phyloP scores from a whole-genome alignment of 2,329 filamentous ascomycete genomes.

The Colletotrichum sp. region DNA sequence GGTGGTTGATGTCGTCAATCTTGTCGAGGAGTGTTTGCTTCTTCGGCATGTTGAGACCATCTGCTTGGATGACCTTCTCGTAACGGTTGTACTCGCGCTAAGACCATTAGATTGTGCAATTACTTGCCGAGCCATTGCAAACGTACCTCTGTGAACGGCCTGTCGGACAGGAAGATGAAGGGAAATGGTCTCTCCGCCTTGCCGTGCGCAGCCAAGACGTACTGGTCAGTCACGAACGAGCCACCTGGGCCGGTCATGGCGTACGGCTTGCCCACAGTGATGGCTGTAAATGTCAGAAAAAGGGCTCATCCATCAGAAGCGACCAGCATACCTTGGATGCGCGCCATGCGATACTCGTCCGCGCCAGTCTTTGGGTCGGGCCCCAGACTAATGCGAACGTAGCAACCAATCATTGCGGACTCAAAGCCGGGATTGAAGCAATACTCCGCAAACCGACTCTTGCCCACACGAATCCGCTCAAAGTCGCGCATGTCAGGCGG shows the following conservation, averaged over 20 bases:
- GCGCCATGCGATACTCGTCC: constrained; percentile 84
- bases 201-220: constrained; percentile 81
- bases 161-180: constrained; percentile 89
- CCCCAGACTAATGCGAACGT: constrained; percentile 83
- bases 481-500: constrained; percentile 80
- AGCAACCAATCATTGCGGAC: constrained; percentile 80
- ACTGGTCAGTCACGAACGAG: constrained; percentile 83
- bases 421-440: constrained; percentile 95
- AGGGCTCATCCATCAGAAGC: background rate
- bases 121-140: background rate
- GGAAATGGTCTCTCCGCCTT: constrained; percentile 85
- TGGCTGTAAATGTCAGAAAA: constrained; percentile 57
- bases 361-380: constrained; percentile 74
- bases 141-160: constrained; percentile 79
- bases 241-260: constrained; percentile 81
- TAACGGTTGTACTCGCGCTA: constrained; percentile 83
- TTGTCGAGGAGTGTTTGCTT: constrained; percentile 72
- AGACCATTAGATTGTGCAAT: background rate
- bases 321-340: constrained; percentile 74
- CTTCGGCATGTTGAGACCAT: constrained; percentile 77
- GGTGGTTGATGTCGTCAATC: constrained; percentile 78
- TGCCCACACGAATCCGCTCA: constrained; percentile 82
- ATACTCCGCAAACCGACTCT: constrained; percentile 85
- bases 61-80: constrained; percentile 74
- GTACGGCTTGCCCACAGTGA: constrained; percentile 81